Percentiles rank a stretch among this genome's conserved stretches.
phyloP scores from a whole-genome alignment of 108 stramenopile species.

The Skeletonema grethae region DNA sequence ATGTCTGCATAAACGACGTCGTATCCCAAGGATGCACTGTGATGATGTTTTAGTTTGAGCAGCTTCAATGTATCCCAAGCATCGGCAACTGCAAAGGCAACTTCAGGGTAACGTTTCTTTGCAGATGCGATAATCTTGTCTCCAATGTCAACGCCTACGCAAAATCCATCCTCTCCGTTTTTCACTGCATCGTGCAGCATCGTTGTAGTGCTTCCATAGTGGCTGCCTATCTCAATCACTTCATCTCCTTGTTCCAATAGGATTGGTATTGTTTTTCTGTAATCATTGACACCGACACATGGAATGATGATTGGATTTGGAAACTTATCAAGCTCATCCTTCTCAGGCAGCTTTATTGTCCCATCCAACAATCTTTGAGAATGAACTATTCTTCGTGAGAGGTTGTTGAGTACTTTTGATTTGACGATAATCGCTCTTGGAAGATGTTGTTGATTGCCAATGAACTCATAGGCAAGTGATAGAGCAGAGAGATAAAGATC shows the following conservation, averaged over 20 bases:
- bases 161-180: slow-evolving; percentile 11
- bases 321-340: neutral
- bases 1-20: slow-evolving; percentile 61
- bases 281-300: slow-evolving; percentile 56
- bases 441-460: neutral
- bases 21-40: slow-evolving; percentile 15
- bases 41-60: slow-evolving; percentile 25
- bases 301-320: slow-evolving; percentile 28
- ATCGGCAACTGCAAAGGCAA: slow-evolving; percentile 53
- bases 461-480: slow-evolving; percentile 24
- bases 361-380: slow-evolving; percentile 18
- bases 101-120: slow-evolving; percentile 30
- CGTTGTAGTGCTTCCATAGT: slow-evolving; percentile 51
- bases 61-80: slow-evolving; percentile 51
- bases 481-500: slow-evolving; percentile 51
- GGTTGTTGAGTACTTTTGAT: slow-evolving; percentile 37
- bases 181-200: slow-evolving; percentile 30
- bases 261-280: slow-evolving; percentile 45
- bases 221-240: slow-evolving; percentile 54
- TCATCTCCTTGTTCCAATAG: slow-evolving; percentile 30
- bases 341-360: neutral
- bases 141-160: slow-evolving; percentile 58
- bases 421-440: slow-evolving; percentile 27
- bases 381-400: slow-evolving; percentile 25
- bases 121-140: slow-evolving; percentile 48